A percentile compares a stretch with the other conserved stretches of the same genome.
Evolutionary conservation across 2,329 filamentous ascomycete genomes (phyloP).

Genomic region (Ophiostoma sp.): DNA sequence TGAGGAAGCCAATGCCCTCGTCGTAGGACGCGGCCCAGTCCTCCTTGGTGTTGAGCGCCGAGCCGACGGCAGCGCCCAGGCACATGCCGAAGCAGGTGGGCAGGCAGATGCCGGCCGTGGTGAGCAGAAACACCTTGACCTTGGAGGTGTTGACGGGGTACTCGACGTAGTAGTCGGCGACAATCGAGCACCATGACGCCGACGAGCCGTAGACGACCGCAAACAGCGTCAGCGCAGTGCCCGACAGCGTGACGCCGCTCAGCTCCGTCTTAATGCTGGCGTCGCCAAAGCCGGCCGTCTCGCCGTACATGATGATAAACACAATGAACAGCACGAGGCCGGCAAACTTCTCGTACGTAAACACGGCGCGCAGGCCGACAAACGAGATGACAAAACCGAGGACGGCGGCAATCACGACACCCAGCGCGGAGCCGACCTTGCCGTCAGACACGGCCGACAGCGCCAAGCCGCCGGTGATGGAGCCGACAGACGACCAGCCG

Average conservation of each 20-base stretch:
- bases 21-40: slow-evolving; percentile 52
- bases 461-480: slow-evolving; percentile 48
- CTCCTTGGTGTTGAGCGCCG: slow-evolving; percentile 50
- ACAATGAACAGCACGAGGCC: slow-evolving; percentile 46
- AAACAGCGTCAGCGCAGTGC: slow-evolving; percentile 40
- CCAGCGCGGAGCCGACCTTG: slow-evolving; percentile 44
- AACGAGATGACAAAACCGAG: slow-evolving; percentile 48
- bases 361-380: slow-evolving; percentile 46
- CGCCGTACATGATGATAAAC: slow-evolving; percentile 47
- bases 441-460: slow-evolving; percentile 44
- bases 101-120: slow-evolving; percentile 43
- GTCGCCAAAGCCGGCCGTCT: slow-evolving; percentile 41
- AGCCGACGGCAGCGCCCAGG: slow-evolving; percentile 58
- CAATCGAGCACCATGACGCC: slow-evolving; percentile 46
- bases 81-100: slow-evolving; percentile 53
- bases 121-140: slow-evolving; percentile 45
- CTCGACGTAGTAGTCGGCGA: slow-evolving; percentile 44
- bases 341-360: slow-evolving; percentile 47
- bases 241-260: slow-evolving; percentile 37
- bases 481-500: slow-evolving; percentile 48
- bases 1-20: slow-evolving; percentile 51
- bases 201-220: slow-evolving; percentile 45
- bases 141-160: slow-evolving; percentile 44
- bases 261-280: slow-evolving; percentile 35
- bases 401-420: slow-evolving; percentile 49